These are phyloP conservation scores for Diutina ranongensis DNA, from an alignment of 1,139 yeast genomes.

Conservation along the genomic window DNA sequence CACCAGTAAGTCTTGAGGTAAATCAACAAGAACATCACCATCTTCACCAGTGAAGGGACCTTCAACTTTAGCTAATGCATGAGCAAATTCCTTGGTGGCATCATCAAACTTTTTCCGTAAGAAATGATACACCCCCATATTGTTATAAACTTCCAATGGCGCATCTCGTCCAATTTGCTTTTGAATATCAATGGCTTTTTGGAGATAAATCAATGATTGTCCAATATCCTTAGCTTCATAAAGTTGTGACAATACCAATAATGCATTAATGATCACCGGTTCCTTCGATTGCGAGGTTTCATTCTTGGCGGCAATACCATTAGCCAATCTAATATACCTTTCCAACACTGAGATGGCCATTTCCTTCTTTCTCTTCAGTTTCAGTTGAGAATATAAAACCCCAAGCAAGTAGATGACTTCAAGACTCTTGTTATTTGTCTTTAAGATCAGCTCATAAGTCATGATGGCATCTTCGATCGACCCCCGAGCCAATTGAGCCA, in stretches of 20 bases:
- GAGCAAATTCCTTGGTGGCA: conserved; percentile 31
- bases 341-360: conserved; percentile 61
- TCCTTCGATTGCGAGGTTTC: conserved; percentile 31
- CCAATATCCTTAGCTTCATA: conserved; percentile 53
- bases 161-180: conserved; percentile 33
- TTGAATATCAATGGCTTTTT: conserved; percentile 45
- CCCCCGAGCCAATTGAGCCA: conserved; percentile 66
- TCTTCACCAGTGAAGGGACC: conserved; percentile 18
- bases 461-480: conserved; percentile 76
- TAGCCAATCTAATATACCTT: conserved; percentile 53
- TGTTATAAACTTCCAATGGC: conserved; percentile 65
- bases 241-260: conserved; percentile 52
- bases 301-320: conserved; percentile 16
- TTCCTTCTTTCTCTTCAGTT: conserved; percentile 22
- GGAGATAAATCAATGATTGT: conserved; percentile 45
- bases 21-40: conserved; percentile 15
- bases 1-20: conserved; percentile 25
- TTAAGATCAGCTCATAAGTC: conserved; percentile 67
- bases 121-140: conserved; percentile 78
- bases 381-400: conserved; percentile 47
- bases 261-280: conserved; percentile 58
- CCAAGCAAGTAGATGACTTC: conserved; percentile 77
- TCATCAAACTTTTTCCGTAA: conserved; percentile 44
- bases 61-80: conserved; percentile 26
- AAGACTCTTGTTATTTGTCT: conserved; percentile 54